Base-by-base conservation (phyloP, 192 early-diverging fungal species). In the Coemansia sp. region DNA sequence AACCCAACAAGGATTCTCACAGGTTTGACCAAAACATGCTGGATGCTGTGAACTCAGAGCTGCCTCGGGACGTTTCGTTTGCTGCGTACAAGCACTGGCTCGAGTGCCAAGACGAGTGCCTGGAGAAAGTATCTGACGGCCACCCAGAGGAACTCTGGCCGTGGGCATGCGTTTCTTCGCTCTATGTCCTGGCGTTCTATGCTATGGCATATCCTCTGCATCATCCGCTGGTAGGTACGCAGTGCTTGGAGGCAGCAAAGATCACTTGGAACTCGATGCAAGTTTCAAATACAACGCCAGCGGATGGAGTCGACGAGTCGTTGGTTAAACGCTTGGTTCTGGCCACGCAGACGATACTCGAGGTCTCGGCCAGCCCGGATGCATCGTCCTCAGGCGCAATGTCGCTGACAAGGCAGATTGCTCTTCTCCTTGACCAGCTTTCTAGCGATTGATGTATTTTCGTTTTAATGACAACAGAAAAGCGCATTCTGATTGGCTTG, bases 101-200 rank as follows among this genome's bases (percentile, higher is more conserved):
- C 18, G 73, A 75, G 61, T 70, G 74, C 64, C 79, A 75, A 61
- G 79, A 81, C 64, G 79, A 75, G 42, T 81, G 70, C 10, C 42
- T 72, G 49, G 73, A 63, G 12, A 57, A 62, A 1, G 52, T 65
- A 23, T n/a, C 61, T 0, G 35, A 51, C 1, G 65, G 58, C 9
- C 29, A 31, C 31, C 18, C 53, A n/a, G n/a, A n/a, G 20, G 21
- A 55, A 2, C 58, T 34, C 29, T 29, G 48, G 30, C 28, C 31
- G 6, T 72, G 73, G 70, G 73, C 74, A 0, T 64, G 52, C 29
- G 64, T 68, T 10, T 42, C 79, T 18, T 51, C 79, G 12, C 57
- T 64, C 51, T 66, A 76, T 29, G 74, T 81, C 0, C 46, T 81
- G 52, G 79, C 74, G 2, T 81, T 75, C 39, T 75, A 81, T 30